These are phyloP conservation scores for Anethum foeniculum DNA, from an alignment of 140 eudicot genomes.

Conservation along the genomic window DNA sequence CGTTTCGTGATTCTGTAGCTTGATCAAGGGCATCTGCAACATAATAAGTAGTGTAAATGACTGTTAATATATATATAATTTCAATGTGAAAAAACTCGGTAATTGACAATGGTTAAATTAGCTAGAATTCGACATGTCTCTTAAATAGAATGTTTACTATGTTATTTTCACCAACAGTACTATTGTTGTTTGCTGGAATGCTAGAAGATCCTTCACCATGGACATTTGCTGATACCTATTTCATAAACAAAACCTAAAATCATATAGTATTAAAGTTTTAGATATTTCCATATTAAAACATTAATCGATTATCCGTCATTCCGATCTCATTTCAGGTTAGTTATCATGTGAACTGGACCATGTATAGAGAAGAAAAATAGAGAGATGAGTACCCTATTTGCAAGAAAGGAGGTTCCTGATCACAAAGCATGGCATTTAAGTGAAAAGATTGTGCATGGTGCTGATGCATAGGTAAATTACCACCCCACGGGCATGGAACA, in stretches of 20 bases:
- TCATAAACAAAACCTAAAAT: background rate
- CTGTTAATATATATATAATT: no score
- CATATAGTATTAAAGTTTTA: background rate
- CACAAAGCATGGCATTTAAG: conserved; percentile 47
- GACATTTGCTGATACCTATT: conserved; percentile 51
- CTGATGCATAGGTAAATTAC: conserved; percentile 29
- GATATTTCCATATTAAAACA: background rate
- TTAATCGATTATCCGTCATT: background rate
- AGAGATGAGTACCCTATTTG: conserved; percentile 61
- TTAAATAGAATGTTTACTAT: no score
- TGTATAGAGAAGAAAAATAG: conserved; percentile 1
- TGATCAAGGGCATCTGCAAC: no score
- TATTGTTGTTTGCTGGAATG: conserved; percentile 32
- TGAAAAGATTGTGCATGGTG: conserved; percentile 19
- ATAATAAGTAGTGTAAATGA: no score
- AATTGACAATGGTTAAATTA: no score
- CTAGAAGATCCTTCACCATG: conserved; percentile 67
- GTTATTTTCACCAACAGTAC: conserved; percentile 51
- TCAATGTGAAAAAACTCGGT: no score
- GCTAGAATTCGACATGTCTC: no score
- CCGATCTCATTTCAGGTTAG: background rate
- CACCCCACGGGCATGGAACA: conserved; percentile 49
- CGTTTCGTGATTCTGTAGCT: no score
- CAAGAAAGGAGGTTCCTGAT: conserved; percentile 56
- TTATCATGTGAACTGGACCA: background rate